These are phyloP conservation scores for Bipolaris cookei DNA, from an alignment of 2,329 filamentous ascomycete species.

Conservation along the genomic window DNA sequence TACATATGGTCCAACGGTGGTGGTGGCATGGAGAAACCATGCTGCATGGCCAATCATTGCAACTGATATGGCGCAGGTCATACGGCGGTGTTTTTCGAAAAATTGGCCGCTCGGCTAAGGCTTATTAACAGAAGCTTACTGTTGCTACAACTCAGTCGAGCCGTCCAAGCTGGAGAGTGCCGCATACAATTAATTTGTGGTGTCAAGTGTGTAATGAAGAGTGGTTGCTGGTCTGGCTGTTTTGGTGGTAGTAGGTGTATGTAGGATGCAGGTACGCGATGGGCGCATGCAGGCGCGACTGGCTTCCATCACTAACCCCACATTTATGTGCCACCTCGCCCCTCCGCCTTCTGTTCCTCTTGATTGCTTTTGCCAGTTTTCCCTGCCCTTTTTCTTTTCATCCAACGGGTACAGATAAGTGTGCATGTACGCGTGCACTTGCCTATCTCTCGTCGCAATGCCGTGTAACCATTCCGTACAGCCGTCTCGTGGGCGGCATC, in stretches of 20 bases:
- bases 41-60: too few species aligned
- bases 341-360: neutral
- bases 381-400: neutral
- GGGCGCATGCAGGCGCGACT: neutral
- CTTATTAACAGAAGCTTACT: neutral
- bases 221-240: neutral
- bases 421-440: neutral
- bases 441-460: neutral
- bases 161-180: neutral
- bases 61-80: too few species aligned
- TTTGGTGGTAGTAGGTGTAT: neutral
- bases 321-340: neutral
- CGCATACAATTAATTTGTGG: too few species aligned
- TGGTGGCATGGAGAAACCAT: too few species aligned
- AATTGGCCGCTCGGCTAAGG: neutral
- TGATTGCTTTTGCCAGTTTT: neutral
- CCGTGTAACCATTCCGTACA: neutral
- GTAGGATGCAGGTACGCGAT: conserved; percentile 1
- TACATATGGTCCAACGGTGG: too few species aligned
- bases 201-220: neutral
- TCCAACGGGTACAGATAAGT: too few species aligned
- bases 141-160: neutral
- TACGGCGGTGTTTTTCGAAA: neutral
- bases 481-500: neutral
- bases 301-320: neutral